Base-by-base conservation (phyloP, 164 flowering plant species). In the Taxillus chinensis region DNA sequence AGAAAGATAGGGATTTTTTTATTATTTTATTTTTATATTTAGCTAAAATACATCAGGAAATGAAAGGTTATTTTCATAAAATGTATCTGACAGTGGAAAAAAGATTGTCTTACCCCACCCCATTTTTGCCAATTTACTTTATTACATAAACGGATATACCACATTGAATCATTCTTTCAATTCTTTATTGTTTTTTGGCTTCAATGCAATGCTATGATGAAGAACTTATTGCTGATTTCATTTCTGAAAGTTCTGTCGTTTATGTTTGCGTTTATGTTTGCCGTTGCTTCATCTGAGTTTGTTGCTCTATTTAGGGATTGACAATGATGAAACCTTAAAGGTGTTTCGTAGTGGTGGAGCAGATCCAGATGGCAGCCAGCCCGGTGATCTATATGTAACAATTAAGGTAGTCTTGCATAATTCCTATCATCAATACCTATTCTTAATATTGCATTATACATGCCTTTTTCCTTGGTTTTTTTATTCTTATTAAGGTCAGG, bases 301-400 rank as follows among this genome's bases (percentile, higher is more conserved):
- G 8, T 62, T 75, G 12, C 0, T 50, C 39, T 68, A 10, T 80
- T 45, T 82, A 93, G 98, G 98, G 48, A 80, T 93, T 45, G 96
- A 89, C 69, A 75, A 85, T 52, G 72, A 79, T 79, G 95, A 93
- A 64, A 77, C 78, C 8, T 54, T 93, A 14, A 88, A 75, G 80
- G 76, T 88, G 1, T 61, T 42, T 51, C 75, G 87, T 77, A 70
- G 79, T 74, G 98, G 97, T 56, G 98, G 98, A 56, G 92, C 92
- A 62, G 96, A 93, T 78, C 98, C 98, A 53, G 98, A 93, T 11
- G 92, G 92, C 57, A 82, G 82, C 73, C 91, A 84, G 61, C 96
- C 92, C 65, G 98, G 98, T 62, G 97, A 93, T 81, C 91, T 93
- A 46, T 85, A 71, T 76, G 90, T 93, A 59, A 80, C 82, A 7